Evolutionary conservation across 2,329 filamentous ascomycete genomes (phyloP).

Genomic region (Colletotrichum tropicale): DNA sequence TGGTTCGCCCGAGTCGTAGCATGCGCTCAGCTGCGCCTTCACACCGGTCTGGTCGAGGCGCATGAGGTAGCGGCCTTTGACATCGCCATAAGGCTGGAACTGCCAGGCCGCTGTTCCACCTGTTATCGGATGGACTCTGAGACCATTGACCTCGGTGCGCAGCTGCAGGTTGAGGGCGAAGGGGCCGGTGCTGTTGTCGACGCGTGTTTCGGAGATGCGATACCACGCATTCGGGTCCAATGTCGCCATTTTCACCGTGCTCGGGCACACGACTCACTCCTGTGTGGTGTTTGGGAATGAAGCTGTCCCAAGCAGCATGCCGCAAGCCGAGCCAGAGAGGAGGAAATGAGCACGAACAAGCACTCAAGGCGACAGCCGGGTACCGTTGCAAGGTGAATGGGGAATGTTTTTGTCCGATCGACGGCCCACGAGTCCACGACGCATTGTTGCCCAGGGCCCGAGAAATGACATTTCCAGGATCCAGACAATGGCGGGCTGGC

Average conservation of each 20-base stretch:
- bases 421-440: not conserved
- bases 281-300: not conserved
- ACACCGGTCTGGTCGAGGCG: conserved; percentile 31
- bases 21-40: conserved; percentile 34
- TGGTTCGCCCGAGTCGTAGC: conserved; percentile 27
- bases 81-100: conserved; percentile 30
- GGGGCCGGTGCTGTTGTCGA: conserved; percentile 29
- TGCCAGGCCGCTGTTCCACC: conserved; percentile 27
- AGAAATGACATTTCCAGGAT: conserved; percentile 18
- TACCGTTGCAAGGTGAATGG: conserved; percentile 11
- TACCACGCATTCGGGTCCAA: conserved; percentile 40
- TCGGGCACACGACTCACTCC: not conserved
- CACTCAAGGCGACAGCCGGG: not conserved
- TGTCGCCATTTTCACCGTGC: conserved; percentile 11
- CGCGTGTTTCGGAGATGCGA: conserved; percentile 35
- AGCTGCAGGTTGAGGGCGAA: conserved; percentile 25
- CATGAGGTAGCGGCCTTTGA: conserved; percentile 33
- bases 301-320: not conserved
- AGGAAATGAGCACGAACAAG: not conserved
- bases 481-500: not conserved
- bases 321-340: conserved; percentile 1
- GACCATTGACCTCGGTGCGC: conserved; percentile 17
- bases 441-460: not conserved
- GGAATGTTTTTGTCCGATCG: conserved; percentile 16
- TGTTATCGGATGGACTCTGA: conserved; percentile 25